Evolutionary conservation across 345 rosid genomes (phyloP), one percentile per base, ranked within the genome.

Genomic region (Brassica incana): DNA sequence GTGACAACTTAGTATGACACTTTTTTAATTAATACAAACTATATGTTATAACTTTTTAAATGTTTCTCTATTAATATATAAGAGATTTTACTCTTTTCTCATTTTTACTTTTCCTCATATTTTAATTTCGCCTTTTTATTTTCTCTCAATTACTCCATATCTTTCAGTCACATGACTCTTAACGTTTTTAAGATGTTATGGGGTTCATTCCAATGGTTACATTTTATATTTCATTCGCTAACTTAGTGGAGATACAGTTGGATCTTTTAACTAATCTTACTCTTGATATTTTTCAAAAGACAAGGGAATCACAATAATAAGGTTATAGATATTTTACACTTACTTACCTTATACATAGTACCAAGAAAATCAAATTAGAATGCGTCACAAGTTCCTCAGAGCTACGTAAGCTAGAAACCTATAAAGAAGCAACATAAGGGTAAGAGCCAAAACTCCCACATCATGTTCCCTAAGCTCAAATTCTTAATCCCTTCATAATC

Each of bases 401-500:
- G 91, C 93, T 38, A 88, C 77, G 85, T 91, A 94, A 80, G 97
- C 95, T 85, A 94, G 67, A 15, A 89, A 54, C 78, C 98, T 88
- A 76, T 92, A 94, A 6, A 91, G 88, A 76, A 89, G 72, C 83
- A 94, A 72, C 98, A 94, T 94, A 2, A 88, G 5, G 7, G 81
- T 45, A 87, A 92, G 83, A 77, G 92, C 92, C 71, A 86, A 86
- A 3, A 87, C 87, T 92, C 97, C 85, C 86, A 77, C 87, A 80
- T 84, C 82, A 33, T 63, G 83, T 84, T 84, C 68, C 88, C 81
- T 27, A 75, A 75, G 18, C 73, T 88, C 65, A 94, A 76, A 69
- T 54, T 80, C 86, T 79, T 83, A 35, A 94, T 84, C 8, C 87
- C 94, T 1, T 93, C 89, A 84, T 88, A 94, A 81, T 92, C 93